Conservation (phyloP, 805 yeast genomes). For the Myxozyma sirexii region DNA sequence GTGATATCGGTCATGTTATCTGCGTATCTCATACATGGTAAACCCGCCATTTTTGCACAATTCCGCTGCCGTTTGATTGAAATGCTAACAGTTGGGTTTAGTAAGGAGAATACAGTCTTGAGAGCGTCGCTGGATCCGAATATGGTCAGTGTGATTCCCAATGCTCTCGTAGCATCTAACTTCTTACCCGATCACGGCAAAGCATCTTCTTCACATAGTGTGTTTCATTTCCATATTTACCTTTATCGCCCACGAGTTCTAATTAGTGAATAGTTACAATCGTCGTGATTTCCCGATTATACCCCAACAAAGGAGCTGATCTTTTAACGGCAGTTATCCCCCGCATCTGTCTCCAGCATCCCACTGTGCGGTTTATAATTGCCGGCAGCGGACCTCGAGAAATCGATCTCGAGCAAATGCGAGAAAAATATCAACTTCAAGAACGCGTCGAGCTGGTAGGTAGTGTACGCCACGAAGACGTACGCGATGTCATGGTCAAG, state of each 20-base stretch:
- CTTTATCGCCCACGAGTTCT: neutral
- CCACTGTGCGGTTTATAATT: slow-evolving; percentile 72
- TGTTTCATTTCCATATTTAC: neutral
- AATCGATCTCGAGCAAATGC: slow-evolving; percentile 91
- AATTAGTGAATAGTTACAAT: slow-evolving; percentile 55
- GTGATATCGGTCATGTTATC: slow-evolving; percentile 89
- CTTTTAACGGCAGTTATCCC: slow-evolving; percentile 84
- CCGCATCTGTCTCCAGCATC: slow-evolving; percentile 63
- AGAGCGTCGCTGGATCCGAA: slow-evolving; percentile 81
- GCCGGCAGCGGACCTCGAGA: slow-evolving; percentile 99
- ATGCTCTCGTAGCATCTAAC: slow-evolving; percentile 89
- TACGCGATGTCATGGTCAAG: slow-evolving; percentile 85
- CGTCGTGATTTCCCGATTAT: slow-evolving; percentile 86
- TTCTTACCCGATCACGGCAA: slow-evolving; percentile 51
- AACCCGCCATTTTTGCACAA: neutral
- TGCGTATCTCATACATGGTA: slow-evolving; percentile 86
- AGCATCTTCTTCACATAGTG: slow-evolving; percentile 45
- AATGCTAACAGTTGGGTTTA: neutral
- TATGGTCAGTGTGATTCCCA: slow-evolving; percentile 87
- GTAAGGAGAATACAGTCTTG: slow-evolving; percentile 92
- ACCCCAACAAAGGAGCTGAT: slow-evolving; percentile 97
- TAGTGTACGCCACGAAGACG: slow-evolving; percentile 87
- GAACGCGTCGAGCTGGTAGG: slow-evolving; percentile 87
- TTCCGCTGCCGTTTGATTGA: neutral
- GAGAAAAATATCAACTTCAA: slow-evolving; percentile 81